Conservation (phyloP, 768 basidiomycete species). For the Cystobasidium tubakii region DNA sequence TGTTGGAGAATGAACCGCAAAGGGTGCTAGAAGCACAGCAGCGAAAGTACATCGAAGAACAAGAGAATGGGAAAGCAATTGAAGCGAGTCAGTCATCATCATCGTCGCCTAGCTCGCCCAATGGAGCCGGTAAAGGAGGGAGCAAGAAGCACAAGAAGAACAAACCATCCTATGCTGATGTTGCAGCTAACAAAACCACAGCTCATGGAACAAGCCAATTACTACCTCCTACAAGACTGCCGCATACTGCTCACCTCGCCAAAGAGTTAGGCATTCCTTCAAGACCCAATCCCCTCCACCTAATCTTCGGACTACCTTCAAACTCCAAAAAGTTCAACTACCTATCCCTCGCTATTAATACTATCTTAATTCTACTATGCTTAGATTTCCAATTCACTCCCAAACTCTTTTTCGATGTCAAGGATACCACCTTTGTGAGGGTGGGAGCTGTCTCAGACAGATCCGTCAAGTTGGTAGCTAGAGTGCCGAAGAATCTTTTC, state of each 20-base stretch:
- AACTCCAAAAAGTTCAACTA: conserved; percentile 38
- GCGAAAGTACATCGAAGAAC: conserved; percentile 9
- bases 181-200: conserved; percentile 3
- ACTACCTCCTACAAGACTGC: conserved; percentile 11
- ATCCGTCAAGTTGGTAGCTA: conserved; percentile 60
- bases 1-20: conserved; percentile 3
- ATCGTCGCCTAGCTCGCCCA: neutral
- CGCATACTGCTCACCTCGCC: conserved; percentile 8
- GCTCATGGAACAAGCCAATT: neutral
- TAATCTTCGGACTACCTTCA: conserved; percentile 36
- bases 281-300: conserved; percentile 21
- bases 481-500: conserved; percentile 54
- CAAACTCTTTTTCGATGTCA: conserved; percentile 55
- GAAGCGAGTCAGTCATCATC: neutral
- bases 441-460: conserved; percentile 66
- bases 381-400: conserved; percentile 59
- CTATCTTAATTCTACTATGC: conserved; percentile 49
- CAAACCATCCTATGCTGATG: conserved; percentile 15
- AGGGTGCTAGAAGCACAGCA: conserved; percentile 7
- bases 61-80: neutral
- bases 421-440: conserved; percentile 61
- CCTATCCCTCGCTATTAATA: conserved; percentile 51
- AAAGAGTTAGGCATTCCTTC: conserved; percentile 18
- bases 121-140: neutral
- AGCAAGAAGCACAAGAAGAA: conserved; percentile 22